Evolutionary conservation across 768 basidiomycete genomes (phyloP).

Genomic region (Pholiota conissans): DNA sequence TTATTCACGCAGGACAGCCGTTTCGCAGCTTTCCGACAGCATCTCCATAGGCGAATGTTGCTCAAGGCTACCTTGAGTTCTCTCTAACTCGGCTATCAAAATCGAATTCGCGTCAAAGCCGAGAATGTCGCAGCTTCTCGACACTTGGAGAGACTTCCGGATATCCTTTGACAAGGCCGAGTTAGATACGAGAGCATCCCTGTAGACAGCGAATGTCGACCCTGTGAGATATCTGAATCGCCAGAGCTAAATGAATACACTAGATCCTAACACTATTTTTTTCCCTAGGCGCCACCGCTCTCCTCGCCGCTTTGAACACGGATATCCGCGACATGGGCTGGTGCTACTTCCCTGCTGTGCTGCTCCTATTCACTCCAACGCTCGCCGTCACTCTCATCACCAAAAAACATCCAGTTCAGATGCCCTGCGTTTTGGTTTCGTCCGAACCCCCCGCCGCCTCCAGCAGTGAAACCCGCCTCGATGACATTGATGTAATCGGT

Average conservation of each 20-base stretch:
- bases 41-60: too few species aligned
- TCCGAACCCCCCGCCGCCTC: conserved; percentile 11
- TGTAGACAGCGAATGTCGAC: neutral
- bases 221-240: too few species aligned
- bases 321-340: conserved; percentile 45
- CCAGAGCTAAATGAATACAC: too few species aligned
- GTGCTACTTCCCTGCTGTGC: conserved; percentile 53
- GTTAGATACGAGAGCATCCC: neutral
- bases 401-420: conserved; percentile 52
- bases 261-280: too few species aligned
- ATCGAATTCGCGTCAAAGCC: neutral
- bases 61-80: neutral
- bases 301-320: conserved; percentile 44
- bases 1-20: too few species aligned
- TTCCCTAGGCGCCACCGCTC: conserved; percentile 59
- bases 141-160: neutral
- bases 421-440: conserved; percentile 51
- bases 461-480: neutral
- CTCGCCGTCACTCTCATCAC: conserved; percentile 44
- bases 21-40: too few species aligned
- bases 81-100: neutral
- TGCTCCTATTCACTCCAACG: conserved; percentile 45
- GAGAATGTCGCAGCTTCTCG: neutral
- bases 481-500: too few species aligned
- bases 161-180: neutral